Conservation (phyloP, 202 grass and related monocot genomes). For the Setaria viridis region DNA sequence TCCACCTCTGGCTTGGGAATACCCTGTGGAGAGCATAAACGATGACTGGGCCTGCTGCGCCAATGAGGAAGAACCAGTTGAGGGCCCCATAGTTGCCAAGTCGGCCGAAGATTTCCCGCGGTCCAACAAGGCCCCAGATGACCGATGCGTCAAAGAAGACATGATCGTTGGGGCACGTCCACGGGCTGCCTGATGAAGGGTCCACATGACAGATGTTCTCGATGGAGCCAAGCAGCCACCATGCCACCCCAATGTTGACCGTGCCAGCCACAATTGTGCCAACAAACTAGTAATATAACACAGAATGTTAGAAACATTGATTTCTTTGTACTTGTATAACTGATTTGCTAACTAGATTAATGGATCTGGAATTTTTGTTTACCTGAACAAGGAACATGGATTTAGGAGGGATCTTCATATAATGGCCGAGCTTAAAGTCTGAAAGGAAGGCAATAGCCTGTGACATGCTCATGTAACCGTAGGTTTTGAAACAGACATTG, state of each 20-base stretch:
- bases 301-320: slow-evolving; percentile 25
- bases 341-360: slow-evolving; percentile 3
- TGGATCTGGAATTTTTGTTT: not conserved
- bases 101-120: slow-evolving; percentile 63
- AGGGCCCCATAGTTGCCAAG: slow-evolving; percentile 62
- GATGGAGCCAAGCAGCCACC: slow-evolving; percentile 83
- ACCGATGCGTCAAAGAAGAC: slow-evolving; percentile 89
- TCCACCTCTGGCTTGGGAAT: slow-evolving; percentile 71
- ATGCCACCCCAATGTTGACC: slow-evolving; percentile 72
- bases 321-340: not conserved
- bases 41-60: slow-evolving; percentile 59
- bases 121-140: slow-evolving; percentile 91
- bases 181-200: slow-evolving; percentile 70
- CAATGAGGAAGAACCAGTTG: slow-evolving; percentile 83
- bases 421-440: slow-evolving; percentile 95
- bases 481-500: slow-evolving; percentile 87
- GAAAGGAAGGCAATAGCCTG: slow-evolving; percentile 79
- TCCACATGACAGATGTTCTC: slow-evolving; percentile 52
- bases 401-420: slow-evolving; percentile 93
- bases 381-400: slow-evolving; percentile 98
- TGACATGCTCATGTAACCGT: slow-evolving; percentile 87
- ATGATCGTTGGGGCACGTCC: slow-evolving; percentile 69
- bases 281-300: slow-evolving; percentile 43
- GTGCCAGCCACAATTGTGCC: slow-evolving; percentile 81
- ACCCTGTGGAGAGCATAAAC: slow-evolving; percentile 66